Percentiles rank a stretch among this genome's conserved stretches.
Evolutionary conservation across 176 grass and related monocot species (phyloP).

Genomic region (Cenchrus americanus): DNA sequence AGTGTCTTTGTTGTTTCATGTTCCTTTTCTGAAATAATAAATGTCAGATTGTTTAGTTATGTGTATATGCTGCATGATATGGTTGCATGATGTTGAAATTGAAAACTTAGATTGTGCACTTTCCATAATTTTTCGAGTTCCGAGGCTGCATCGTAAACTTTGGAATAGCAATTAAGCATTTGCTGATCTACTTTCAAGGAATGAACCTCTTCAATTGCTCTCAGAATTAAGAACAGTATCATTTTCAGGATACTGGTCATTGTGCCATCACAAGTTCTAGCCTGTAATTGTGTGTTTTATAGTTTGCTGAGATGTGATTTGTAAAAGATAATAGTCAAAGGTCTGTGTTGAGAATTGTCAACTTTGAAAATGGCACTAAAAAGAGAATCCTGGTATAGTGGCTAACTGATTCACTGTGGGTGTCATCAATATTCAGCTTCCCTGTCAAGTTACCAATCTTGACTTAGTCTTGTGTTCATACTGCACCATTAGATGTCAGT

Average conservation of each 20-base stretch:
- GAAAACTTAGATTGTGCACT: not conserved
- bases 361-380: not conserved
- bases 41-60: not conserved
- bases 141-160: constrained; percentile 4
- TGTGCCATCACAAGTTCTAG: not conserved
- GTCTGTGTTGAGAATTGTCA: not conserved
- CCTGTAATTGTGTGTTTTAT: not conserved
- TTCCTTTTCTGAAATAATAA: not conserved
- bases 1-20: not conserved
- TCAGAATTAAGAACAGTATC: not conserved
- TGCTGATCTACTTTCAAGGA: not conserved
- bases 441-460: not conserved
- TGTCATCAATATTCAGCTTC: constrained; percentile 11
- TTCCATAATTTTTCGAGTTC: constrained; percentile 4
- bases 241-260: not conserved
- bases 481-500: not conserved
- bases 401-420: not conserved
- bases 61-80: not conserved
- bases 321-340: not conserved
- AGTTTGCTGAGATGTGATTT: not conserved
- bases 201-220: not conserved
- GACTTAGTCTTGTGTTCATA: not conserved
- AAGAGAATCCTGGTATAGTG: not conserved
- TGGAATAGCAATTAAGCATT: not conserved
- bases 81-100: constrained; percentile 1